Conservation (phyloP, 306 rosid genomes). For the Quercus suber region DNA sequence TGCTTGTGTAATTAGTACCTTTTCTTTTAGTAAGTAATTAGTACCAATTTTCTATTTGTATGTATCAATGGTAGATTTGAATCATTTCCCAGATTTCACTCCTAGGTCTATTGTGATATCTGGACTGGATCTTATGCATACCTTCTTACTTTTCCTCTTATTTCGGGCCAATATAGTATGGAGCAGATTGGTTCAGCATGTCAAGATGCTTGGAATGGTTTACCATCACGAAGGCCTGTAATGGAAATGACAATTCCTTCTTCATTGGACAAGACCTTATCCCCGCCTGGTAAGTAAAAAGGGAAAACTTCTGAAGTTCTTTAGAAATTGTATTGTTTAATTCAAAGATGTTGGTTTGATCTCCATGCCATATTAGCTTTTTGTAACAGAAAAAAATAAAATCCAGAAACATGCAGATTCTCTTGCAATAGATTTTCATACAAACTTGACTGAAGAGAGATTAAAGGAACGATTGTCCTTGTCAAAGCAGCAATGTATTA, state of each 20-base stretch:
- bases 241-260: slow-evolving; percentile 97
- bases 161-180: slow-evolving; percentile 41
- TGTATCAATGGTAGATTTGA: not conserved
- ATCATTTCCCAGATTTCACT: too few relatives aligned
- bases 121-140: not conserved
- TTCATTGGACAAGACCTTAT: slow-evolving; percentile 68
- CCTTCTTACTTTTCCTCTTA: slow-evolving; percentile 6
- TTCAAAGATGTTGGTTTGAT: too few relatives aligned
- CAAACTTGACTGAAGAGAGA: not conserved
- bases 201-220: slow-evolving; percentile 71
- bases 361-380: not conserved
- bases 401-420: not conserved
- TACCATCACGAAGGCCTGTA: slow-evolving; percentile 74
- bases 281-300: slow-evolving; percentile 72
- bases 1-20: not conserved
- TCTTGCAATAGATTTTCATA: not conserved
- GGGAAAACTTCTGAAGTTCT: too few relatives aligned
- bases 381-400: not conserved
- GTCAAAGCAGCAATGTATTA: not conserved
- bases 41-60: not conserved
- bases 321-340: too few relatives aligned
- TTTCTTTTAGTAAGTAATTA: not conserved
- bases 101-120: not conserved
- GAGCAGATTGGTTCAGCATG: slow-evolving; percentile 76
- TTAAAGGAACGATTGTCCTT: not conserved